phyloP scores from a whole-genome alignment of 2,329 filamentous ascomycete species.

The Neonectria coccinea region DNA sequence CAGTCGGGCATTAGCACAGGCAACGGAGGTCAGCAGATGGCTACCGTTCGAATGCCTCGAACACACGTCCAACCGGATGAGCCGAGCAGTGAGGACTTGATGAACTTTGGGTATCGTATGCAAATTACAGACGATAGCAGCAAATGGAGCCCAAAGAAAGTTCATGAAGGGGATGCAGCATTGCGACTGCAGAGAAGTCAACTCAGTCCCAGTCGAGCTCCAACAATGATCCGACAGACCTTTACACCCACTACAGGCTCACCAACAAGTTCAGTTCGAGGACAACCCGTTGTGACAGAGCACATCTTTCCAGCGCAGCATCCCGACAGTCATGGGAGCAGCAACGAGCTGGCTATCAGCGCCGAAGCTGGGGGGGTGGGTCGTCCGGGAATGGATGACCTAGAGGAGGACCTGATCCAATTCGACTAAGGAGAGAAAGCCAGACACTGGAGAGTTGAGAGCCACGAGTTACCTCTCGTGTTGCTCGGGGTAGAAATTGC shows the following conservation, averaged over 20 bases:
- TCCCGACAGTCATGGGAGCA: neutral
- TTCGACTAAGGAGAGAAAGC: neutral
- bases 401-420: neutral
- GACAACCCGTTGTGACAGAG: neutral
- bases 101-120: constrained; percentile 33
- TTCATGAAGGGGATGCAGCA: constrained; percentile 26
- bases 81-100: constrained; percentile 65
- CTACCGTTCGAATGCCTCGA: neutral
- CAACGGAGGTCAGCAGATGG: neutral
- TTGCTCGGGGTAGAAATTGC: neutral
- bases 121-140: neutral
- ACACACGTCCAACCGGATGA: constrained; percentile 45
- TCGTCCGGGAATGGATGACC: neutral
- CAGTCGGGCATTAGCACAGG: neutral
- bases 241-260: constrained; percentile 3
- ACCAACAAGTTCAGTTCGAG: neutral
- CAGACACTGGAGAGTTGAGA: neutral
- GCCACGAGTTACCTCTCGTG: neutral
- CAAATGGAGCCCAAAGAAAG: constrained; percentile 37
- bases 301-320: constrained; percentile 3
- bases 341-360: constrained; percentile 7
- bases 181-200: constrained; percentile 3
- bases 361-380: neutral
- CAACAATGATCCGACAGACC: constrained; percentile 1
- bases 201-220: neutral